These are phyloP conservation scores for Amanita rubescens DNA, from an alignment of 768 basidiomycete genomes.

Conservation along the genomic window DNA sequence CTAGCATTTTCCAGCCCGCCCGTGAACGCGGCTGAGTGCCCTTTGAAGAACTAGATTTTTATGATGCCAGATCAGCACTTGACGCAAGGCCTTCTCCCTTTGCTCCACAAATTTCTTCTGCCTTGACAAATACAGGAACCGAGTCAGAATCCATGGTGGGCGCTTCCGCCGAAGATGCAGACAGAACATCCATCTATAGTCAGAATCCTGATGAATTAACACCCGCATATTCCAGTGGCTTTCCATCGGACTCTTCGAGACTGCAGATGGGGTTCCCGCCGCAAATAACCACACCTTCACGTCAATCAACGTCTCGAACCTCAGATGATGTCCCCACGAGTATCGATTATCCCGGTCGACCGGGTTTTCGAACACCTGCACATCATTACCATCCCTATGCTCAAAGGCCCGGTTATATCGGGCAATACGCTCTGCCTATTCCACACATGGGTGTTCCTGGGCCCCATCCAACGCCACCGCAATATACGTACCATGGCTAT, in stretches of 20 bases:
- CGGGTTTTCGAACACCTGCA: constrained; percentile 20
- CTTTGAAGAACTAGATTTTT: constrained; percentile 15
- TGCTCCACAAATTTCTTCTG: constrained; percentile 11
- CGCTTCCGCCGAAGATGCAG: constrained; percentile 21
- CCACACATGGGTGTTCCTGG: constrained; percentile 33
- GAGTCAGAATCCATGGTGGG: constrained; percentile 15
- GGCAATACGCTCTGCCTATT: constrained; percentile 41
- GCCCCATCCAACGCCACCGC: constrained; percentile 21
- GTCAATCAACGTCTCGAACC: constrained; percentile 7
- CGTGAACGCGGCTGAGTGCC: background rate
- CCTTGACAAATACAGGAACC: constrained; percentile 11
- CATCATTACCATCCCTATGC: constrained; percentile 18
- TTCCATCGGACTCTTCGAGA: constrained; percentile 13
- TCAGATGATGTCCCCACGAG: constrained; percentile 16
- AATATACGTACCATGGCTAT: constrained; percentile 28
- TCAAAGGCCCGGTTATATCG: constrained; percentile 28
- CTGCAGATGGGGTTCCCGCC: constrained; percentile 11
- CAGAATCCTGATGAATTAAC: constrained; percentile 14
- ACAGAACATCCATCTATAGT: constrained; percentile 20
- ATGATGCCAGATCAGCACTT: constrained; percentile 17
- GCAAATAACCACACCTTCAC: constrained; percentile 10
- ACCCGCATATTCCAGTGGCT: constrained; percentile 18
- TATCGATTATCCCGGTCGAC: constrained; percentile 15
- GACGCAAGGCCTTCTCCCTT: constrained; percentile 6
- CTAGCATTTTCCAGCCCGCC: constrained; percentile 1